Base-by-base conservation (phyloP, 2,329 filamentous ascomycete genomes). In the Gaeumannomyces sp. region DNA sequence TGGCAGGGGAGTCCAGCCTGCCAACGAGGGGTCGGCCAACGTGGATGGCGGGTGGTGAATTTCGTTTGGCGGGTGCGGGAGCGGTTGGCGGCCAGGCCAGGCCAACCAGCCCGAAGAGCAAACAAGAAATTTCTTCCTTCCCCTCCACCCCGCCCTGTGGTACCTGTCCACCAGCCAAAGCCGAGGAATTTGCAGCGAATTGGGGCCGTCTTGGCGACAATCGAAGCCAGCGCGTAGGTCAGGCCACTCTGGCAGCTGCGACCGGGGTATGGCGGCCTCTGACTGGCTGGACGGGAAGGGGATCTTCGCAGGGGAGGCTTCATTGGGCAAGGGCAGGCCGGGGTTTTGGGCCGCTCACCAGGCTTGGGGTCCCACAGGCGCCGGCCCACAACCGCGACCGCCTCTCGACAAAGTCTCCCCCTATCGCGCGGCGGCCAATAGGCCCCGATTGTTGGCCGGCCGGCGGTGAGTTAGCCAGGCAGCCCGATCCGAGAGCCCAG, bases 141-240 rank as follows among this genome's bases (percentile, higher is more conserved):
- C 45, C 45, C 45, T 45, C 45, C 22, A 53, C 8, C 38, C 38
- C 38, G 3, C 38, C 45, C 19, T 14, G 10, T 2, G 11, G 33
- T 8, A 8, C 29, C 29, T 29, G 29, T 29, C 29, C 29, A 29
- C 29, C 29, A 29, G 29, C 29, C 29, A 29, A 6, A 29, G 29
- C 29, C 29, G 6, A 29, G 29, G 29, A 29, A 3, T 33, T 33
- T 33, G 2, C 33, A 45, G 38, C 38, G 33, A 10, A 35, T 14
- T 35, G 27, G 19, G 14, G 2, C 8, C 31, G 33, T 11, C 59
- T 61, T 61, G 59, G 60, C 60, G 60, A 45, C 22, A 50, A n/a
- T 22, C 29, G 27, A 27, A 62, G 60, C 60, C 38, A 38, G 60
- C 60, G 60, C 38, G n/a, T 62, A 62, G n/a, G 50, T 62, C 60